A percentile compares a stretch with the other conserved stretches of the same genome.
Evolutionary conservation across 805 yeast species (phyloP).

Genomic region (Metschnikowia lochheadii): DNA sequence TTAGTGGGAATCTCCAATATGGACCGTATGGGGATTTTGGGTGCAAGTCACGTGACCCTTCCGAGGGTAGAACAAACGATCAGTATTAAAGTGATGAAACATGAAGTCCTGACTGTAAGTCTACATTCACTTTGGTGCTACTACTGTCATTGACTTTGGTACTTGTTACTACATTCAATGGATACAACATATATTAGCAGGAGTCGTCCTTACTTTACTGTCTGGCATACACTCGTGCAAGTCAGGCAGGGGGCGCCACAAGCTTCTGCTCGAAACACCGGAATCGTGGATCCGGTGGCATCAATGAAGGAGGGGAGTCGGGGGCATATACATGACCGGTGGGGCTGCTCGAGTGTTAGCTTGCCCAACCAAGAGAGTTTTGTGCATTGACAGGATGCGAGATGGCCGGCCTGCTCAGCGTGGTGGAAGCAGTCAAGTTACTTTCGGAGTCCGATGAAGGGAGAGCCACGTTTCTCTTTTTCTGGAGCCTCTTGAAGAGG

Average conservation of each 20-base stretch:
- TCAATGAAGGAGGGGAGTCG: neutral
- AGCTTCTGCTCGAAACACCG: neutral
- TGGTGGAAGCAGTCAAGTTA: conserved; percentile 23
- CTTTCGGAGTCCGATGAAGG: conserved; percentile 41
- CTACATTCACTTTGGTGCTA: too few relatives aligned
- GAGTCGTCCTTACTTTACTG: too few relatives aligned
- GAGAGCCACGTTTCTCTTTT: conserved; percentile 36
- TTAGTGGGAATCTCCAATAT: too few relatives aligned
- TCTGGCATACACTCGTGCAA: too few relatives aligned
- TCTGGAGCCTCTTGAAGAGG: conserved; percentile 48
- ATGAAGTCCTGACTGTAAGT: too few relatives aligned
- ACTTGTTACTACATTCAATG: too few relatives aligned
- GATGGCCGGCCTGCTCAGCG: conserved; percentile 42
- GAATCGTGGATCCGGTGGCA: neutral
- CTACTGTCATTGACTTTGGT: too few relatives aligned
- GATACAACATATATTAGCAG: too few relatives aligned
- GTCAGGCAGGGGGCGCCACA: neutral
- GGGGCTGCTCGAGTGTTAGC: neutral
- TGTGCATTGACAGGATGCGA: conserved; percentile 68
- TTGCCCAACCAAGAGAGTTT: conserved; percentile 67
- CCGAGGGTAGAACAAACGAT: too few relatives aligned
- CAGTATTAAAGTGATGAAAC: too few relatives aligned
- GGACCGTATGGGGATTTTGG: too few relatives aligned
- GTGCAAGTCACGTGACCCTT: too few relatives aligned
- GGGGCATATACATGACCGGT: neutral